These are phyloP conservation scores for Xylaria digitata DNA, from an alignment of 2,329 filamentous ascomycete genomes.

Conservation along the genomic window DNA sequence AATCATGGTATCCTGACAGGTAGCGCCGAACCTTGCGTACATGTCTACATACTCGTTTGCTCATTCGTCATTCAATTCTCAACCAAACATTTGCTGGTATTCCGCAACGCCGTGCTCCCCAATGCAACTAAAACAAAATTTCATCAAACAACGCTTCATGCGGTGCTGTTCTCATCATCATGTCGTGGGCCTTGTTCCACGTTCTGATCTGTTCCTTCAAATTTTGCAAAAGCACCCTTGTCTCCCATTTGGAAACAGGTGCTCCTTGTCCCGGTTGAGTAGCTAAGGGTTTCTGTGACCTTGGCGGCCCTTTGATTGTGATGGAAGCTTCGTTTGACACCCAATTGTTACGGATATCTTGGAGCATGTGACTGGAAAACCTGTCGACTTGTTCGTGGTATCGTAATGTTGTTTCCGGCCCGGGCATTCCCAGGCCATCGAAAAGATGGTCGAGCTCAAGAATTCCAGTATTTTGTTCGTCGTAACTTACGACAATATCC, in stretches of 20 bases:
- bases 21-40: too few relatives aligned
- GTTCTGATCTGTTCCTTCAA: constrained; percentile 39
- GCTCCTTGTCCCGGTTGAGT: constrained; percentile 54
- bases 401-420: constrained; percentile 23
- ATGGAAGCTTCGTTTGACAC: constrained; percentile 50
- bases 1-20: too few relatives aligned
- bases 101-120: constrained; percentile 22
- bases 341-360: constrained; percentile 62
- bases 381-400: constrained; percentile 50
- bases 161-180: constrained; percentile 30
- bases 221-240: constrained; percentile 34
- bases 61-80: background rate
- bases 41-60: too few relatives aligned
- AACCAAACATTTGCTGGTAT: background rate
- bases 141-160: constrained; percentile 38
- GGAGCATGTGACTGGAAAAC: constrained; percentile 58
- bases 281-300: constrained; percentile 45
- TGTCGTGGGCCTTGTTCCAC: constrained; percentile 45
- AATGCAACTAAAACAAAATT: constrained; percentile 40
- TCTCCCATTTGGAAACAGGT: constrained; percentile 38
- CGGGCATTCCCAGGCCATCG: constrained; percentile 33
- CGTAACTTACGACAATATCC: constrained; percentile 26
- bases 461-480: constrained; percentile 17
- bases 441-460: constrained; percentile 43
- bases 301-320: constrained; percentile 54